Evolutionary conservation across 441 rosid genomes (phyloP).

Genomic region (Pelargonium myrrhifolium): DNA sequence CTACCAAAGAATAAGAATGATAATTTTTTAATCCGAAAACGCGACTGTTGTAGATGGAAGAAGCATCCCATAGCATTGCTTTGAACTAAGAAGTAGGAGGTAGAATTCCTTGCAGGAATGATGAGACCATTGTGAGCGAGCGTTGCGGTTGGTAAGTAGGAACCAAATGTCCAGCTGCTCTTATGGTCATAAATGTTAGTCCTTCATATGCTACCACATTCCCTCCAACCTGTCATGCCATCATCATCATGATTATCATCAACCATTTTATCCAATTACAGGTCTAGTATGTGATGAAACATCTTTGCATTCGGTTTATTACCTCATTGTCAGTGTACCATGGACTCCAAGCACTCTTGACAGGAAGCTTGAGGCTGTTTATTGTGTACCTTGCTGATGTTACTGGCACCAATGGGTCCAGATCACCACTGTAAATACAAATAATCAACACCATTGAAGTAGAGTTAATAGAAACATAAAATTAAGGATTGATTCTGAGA

Average conservation of each 20-base stretch:
- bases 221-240: slow-evolving; percentile 35
- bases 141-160: slow-evolving; percentile 40
- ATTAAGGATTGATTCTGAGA: too few species aligned
- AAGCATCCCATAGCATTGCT: too few species aligned
- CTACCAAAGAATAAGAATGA: too few species aligned
- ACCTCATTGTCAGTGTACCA: slow-evolving; percentile 32
- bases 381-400: slow-evolving; percentile 28
- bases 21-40: too few species aligned
- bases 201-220: slow-evolving; percentile 38
- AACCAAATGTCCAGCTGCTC: slow-evolving; percentile 43
- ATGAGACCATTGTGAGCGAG: slow-evolving; percentile 36
- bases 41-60: too few species aligned
- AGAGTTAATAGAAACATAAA: too few species aligned
- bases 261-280: too few species aligned
- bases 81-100: slow-evolving; percentile 21
- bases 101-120: slow-evolving; percentile 36
- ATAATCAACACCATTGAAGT: too few species aligned
- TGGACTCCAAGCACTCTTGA: slow-evolving; percentile 30
- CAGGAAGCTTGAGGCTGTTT: slow-evolving; percentile 21
- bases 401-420: slow-evolving; percentile 30
- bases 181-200: slow-evolving; percentile 28
- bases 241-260: slow-evolving; percentile 9
- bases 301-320: not conserved
- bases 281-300: too few species aligned
- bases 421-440: slow-evolving; percentile 39